These are phyloP conservation scores for Anthostomella pinea DNA, from an alignment of 2,329 filamentous ascomycete genomes.

Conservation along the genomic window DNA sequence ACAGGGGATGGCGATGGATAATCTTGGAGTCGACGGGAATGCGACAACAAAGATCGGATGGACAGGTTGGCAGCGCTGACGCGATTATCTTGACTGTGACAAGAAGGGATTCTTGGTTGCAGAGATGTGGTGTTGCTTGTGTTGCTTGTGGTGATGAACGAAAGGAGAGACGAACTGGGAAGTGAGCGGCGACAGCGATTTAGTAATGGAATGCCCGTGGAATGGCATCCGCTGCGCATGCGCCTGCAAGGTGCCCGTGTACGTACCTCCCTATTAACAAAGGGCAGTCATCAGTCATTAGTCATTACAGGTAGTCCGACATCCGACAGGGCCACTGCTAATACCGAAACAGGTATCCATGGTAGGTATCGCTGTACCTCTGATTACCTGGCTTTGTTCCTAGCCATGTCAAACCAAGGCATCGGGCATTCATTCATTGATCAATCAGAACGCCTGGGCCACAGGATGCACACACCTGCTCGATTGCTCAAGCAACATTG, in stretches of 20 bases:
- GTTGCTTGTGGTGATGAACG: slow-evolving; percentile 47
- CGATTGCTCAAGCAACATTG: slow-evolving; percentile 3
- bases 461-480: not conserved
- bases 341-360: not conserved
- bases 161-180: slow-evolving; percentile 35
- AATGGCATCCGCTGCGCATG: not conserved
- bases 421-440: too few relatives aligned
- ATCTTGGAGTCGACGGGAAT: slow-evolving; percentile 26
- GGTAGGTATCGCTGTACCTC: too few relatives aligned
- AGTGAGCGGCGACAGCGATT: slow-evolving; percentile 33
- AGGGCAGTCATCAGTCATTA: too few relatives aligned
- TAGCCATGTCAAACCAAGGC: too few relatives aligned
- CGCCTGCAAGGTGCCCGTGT: not conserved
- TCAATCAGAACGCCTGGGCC: too few relatives aligned
- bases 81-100: slow-evolving; percentile 61
- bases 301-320: too few relatives aligned
- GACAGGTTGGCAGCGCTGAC: slow-evolving; percentile 48
- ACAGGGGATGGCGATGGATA: slow-evolving; percentile 22
- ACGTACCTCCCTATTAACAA: not conserved
- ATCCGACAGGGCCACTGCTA: too few relatives aligned
- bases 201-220: slow-evolving; percentile 9
- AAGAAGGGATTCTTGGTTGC: slow-evolving; percentile 50
- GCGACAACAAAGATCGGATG: slow-evolving; percentile 32
- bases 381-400: too few relatives aligned
- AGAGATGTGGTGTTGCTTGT: slow-evolving; percentile 31